A percentile compares a stretch with the other conserved stretches of the same genome.
phyloP scores from a whole-genome alignment of 306 rosid genomes.

The Cicer pinnatifidum region DNA sequence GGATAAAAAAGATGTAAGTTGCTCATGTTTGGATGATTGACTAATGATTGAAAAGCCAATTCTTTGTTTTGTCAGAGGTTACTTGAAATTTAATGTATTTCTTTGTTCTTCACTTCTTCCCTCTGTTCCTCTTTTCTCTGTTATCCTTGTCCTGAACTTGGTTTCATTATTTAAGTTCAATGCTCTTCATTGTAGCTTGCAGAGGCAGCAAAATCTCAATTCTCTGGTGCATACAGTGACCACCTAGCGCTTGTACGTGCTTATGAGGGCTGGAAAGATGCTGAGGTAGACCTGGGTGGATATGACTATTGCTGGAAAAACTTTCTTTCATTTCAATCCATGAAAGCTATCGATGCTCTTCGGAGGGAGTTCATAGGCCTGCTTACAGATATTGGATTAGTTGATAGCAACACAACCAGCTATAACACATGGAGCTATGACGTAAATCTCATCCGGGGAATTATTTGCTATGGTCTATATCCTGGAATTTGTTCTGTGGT shows the following conservation, averaged over 20 bases:
- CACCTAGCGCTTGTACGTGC: constrained; percentile 93
- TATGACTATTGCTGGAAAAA: constrained; percentile 95
- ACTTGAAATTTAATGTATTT: constrained; percentile 10
- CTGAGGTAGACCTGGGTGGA: constrained; percentile 75
- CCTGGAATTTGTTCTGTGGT: constrained; percentile 94
- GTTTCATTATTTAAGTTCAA: constrained; percentile 44
- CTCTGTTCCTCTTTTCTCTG: not conserved
- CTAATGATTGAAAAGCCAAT: constrained; percentile 35
- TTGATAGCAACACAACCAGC: constrained; percentile 64
- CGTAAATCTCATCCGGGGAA: constrained; percentile 72
- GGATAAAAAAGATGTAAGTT: constrained; percentile 92
- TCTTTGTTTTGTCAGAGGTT: not conserved
- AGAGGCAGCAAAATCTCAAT: constrained; percentile 89
- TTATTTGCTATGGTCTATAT: constrained; percentile 88
- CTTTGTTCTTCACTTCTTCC: constrained; percentile 6
- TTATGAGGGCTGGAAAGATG: constrained; percentile 85
- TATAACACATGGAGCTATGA: constrained; percentile 72
- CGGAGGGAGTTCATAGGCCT: constrained; percentile 76
- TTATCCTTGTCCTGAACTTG: constrained; percentile 38
- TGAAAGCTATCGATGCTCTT: constrained; percentile 96
- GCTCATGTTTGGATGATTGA: constrained; percentile 27
- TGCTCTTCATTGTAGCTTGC: constrained; percentile 71
- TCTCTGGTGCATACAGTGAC: constrained; percentile 78
- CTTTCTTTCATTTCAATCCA: constrained; percentile 81
- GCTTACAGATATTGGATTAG: constrained; percentile 75